Evolutionary conservation across 345 rosid species (phyloP).

Genomic region (Lepidium sativum): DNA sequence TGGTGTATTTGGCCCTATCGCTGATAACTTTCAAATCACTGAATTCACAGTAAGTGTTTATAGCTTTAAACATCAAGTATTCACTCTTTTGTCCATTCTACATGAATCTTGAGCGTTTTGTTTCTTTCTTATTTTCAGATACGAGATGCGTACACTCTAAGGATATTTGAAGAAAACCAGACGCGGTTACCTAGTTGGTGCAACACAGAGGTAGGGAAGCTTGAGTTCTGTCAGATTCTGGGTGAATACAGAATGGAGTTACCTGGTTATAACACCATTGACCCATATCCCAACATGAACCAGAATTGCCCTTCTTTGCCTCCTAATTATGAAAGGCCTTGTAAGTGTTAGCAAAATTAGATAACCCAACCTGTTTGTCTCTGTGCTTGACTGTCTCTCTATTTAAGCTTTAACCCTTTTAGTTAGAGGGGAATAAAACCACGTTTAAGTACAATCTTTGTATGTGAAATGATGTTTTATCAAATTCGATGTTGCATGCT

Average conservation of each 20-base stretch:
- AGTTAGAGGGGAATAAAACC: slow-evolving; percentile 2
- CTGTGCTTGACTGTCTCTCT: background rate
- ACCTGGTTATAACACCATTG: slow-evolving; percentile 65
- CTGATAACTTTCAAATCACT: slow-evolving; percentile 82
- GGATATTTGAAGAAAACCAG: slow-evolving; percentile 58
- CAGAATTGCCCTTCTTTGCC: slow-evolving; percentile 92
- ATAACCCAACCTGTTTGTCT: background rate
- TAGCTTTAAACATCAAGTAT: background rate
- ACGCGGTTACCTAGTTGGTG: slow-evolving; percentile 85
- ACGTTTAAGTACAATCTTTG: background rate
- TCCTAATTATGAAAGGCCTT: slow-evolving; percentile 72
- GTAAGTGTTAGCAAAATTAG: slow-evolving; percentile 36
- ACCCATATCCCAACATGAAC: slow-evolving; percentile 84
- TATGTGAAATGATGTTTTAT: slow-evolving; percentile 4
- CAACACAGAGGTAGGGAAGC: slow-evolving; percentile 40
- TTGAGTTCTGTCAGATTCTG: slow-evolving; percentile 74
- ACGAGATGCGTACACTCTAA: slow-evolving; percentile 86
- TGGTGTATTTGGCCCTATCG: slow-evolving; percentile 61
- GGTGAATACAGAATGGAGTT: slow-evolving; percentile 90
- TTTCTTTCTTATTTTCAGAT: slow-evolving; percentile 33
- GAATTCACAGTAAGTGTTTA: slow-evolving; percentile 72
- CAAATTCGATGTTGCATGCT: background rate
- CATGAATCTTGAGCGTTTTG: background rate
- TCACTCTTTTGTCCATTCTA: background rate
- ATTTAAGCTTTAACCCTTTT: background rate